phyloP scores from a whole-genome alignment of 192 early-diverging fungal genomes.

The Coemansia sp. region DNA sequence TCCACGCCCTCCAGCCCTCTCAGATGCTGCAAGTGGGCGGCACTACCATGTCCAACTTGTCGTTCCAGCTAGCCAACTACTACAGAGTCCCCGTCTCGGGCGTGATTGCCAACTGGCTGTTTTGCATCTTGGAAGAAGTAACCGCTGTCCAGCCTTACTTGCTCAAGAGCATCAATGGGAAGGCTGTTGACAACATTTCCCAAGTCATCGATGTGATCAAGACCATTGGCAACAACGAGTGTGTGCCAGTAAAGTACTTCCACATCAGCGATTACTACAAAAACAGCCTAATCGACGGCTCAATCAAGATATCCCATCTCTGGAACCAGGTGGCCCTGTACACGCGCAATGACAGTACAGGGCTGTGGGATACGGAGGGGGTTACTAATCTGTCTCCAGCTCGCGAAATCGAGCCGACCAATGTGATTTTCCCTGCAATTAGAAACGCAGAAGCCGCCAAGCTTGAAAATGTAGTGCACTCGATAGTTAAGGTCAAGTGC shows the following conservation, averaged over 20 bases:
- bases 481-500: constrained; percentile 31
- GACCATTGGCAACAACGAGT: constrained; percentile 57
- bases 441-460: constrained; percentile 22
- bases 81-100: constrained; percentile 71
- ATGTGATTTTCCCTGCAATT: constrained; percentile 23
- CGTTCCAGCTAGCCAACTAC: constrained; percentile 73
- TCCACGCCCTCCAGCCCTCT: constrained; percentile 78
- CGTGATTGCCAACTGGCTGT: constrained; percentile 59
- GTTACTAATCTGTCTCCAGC: constrained; percentile 16
- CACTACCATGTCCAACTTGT: constrained; percentile 70
- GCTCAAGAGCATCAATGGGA: constrained; percentile 65
- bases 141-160: constrained; percentile 14
- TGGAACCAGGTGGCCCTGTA: constrained; percentile 41
- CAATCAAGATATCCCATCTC: constrained; percentile 20
- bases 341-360: constrained; percentile 41
- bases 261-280: constrained; percentile 21
- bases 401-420: constrained; percentile 7
- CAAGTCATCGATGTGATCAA: constrained; percentile 65
- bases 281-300: neutral
- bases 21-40: constrained; percentile 85
- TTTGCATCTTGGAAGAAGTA: neutral
- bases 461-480: neutral
- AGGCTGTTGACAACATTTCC: constrained; percentile 63
- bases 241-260: constrained; percentile 21
- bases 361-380: constrained; percentile 36